Base-by-base conservation (phyloP, 2,329 filamentous ascomycete species). In the Incumbomyces delicatus region DNA sequence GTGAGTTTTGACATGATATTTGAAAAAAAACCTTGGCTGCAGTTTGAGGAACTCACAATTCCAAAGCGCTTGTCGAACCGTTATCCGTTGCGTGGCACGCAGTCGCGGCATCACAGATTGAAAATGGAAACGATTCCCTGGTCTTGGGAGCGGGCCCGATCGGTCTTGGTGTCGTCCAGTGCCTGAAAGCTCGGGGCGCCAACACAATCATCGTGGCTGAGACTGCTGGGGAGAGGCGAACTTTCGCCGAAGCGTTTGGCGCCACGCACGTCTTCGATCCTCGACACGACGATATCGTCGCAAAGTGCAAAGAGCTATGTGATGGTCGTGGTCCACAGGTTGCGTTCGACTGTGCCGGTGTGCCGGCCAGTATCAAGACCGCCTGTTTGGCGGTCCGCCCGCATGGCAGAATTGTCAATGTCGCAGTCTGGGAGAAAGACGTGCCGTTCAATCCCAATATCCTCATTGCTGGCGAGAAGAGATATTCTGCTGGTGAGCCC, bases 31-130 rank as follows among this genome's bases (percentile, higher is more conserved):
- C 58, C 52, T 18, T 60, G 59, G n/a, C 22, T 8, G 22, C 5
- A 8, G 8, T 27, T 5, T 27, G 8, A 8, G 22, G 4, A 27
- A 8, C 13, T 60, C 61, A 18, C 61, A 61, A 5, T 47, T 62
- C 14, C n/a, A n/a, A 59, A 44, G 78, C 80, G 0, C 65, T 83
- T 2, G 72, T 82, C 6, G 80, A 83, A 53, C 80, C 80, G 0
- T 63, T 83, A 2, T 68, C 77, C 0, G 78, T 83, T 0, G 78
- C 76, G 7, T 82, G 78, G 78, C 80, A 83, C 54, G 78, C 77
- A 0, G 71, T 80, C 8, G 67, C 68, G 4, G 63, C 73, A 3
- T 69, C 69, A 0, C 68, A 69, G 0, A 61, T 78, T 31, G 67
- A 67, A 11, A 44, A 57, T 2, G 70, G 69, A 1, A 67, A 74